Evolutionary conservation across 306 rosid species (phyloP), one percentile per base, ranked within the genome.

Genomic region (Lablab purpureus): DNA sequence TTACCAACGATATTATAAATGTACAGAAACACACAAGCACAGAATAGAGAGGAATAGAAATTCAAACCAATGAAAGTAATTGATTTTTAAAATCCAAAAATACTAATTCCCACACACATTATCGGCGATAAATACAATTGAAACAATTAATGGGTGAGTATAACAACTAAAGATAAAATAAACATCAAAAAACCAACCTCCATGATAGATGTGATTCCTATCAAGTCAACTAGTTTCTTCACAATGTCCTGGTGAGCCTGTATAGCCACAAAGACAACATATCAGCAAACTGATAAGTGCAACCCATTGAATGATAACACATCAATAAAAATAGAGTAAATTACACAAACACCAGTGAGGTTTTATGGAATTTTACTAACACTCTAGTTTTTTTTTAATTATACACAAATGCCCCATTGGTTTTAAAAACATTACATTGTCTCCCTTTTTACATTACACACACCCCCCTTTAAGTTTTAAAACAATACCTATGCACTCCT

Each of bases 181-280:
- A 45, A 84, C 36, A 76, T 34, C 65, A 78, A 74, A 28, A 52
- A 86, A 87, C 91, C 69, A 85, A 95, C 99, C 99, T 95, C 99
- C 99, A 95, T 95, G 77, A 95, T 85, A 80, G 99, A 95, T 75
- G 99, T 95, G 82, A 93, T 91, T 88, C 99, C 99, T 84, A 95
- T 90, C 91, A 95, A 87, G 71, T 95, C 99, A 75, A 93, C 98
- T 59, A 95, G 97, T 85, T 88, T 95, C 89, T 82, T 88, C 67
- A 95, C 87, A 84, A 93, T 88, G 58, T 84, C 97, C 66, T 82
- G 96, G 86, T 93, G 97, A 43, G 90, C 92, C 99, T 95, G 90
- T 73, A 87, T 32, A 66, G 72, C 72, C 41, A 78, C 7, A 65
- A 47, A 10, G 23, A 77, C 25, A 78, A 63, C 43, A 60, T 17